Conservation (phyloP, 331 rosid genomes). For the Pyracantha coccinea region DNA sequence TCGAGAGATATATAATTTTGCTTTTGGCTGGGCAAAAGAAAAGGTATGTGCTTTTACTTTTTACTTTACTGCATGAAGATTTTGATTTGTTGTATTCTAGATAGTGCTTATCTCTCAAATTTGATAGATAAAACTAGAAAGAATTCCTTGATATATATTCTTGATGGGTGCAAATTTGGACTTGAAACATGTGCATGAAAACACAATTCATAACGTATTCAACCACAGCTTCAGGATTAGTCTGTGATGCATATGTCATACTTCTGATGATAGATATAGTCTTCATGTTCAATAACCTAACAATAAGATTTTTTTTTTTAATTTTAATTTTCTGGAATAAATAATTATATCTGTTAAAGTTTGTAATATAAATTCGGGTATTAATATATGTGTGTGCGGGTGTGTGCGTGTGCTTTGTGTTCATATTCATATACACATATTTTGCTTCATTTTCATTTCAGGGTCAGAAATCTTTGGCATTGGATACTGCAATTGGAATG, state of each 20-base stretch:
- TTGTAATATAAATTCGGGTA: background rate
- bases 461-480: constrained; percentile 98
- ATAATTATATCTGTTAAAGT: background rate
- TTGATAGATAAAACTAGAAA: background rate
- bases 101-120: background rate
- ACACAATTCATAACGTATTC: background rate
- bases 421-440: background rate
- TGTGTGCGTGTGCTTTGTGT: background rate
- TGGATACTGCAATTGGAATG: constrained; percentile 99
- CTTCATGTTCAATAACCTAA: background rate
- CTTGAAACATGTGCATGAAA: background rate
- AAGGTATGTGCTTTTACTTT: constrained; percentile 46
- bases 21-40: constrained; percentile 99
- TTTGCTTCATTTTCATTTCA: constrained; percentile 26
- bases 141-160: background rate
- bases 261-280: background rate
- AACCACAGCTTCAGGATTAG: background rate
- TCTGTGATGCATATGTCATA: background rate
- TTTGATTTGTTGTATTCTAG: background rate
- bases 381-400: background rate
- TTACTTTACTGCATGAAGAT: background rate
- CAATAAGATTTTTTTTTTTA: background rate
- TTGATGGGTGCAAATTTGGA: background rate
- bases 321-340: too few relatives aligned
- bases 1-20: constrained; percentile 92